phyloP scores from a whole-genome alignment of 148 eudicot genomes.

The Rhododendron griersonianum region DNA sequence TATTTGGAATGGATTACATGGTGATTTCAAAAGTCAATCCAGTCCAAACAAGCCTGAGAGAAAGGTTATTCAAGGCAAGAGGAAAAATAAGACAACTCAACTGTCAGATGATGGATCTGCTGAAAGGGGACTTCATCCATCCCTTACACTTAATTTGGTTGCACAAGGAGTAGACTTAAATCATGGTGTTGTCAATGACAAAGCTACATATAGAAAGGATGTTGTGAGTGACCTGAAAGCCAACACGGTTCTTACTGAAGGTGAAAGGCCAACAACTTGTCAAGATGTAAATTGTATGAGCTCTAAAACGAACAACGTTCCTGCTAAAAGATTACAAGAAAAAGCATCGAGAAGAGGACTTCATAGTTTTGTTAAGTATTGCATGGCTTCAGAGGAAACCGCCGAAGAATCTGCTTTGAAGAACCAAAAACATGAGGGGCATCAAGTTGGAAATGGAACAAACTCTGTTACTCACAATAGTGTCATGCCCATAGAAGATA shows the following conservation, averaged over 20 bases:
- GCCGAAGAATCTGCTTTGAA: neutral
- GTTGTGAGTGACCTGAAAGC: neutral
- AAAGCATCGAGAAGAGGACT: neutral
- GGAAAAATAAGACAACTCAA: slow-evolving; percentile 5
- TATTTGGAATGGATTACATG: neutral
- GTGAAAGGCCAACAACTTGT: slow-evolving; percentile 4
- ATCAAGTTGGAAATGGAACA: neutral
- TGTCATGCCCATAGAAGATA: neutral
- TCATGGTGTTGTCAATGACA: neutral
- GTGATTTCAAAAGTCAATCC: slow-evolving; percentile 2
- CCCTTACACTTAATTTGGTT: neutral
- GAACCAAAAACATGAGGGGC: neutral
- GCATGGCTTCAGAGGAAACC: neutral
- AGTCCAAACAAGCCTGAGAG: neutral
- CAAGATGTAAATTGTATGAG: neutral
- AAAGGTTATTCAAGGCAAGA: slow-evolving; percentile 7
- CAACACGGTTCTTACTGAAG: neutral
- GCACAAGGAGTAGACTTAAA: neutral
- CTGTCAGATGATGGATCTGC: neutral
- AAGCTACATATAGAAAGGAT: neutral
- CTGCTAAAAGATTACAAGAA: neutral
- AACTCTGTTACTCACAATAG: neutral
- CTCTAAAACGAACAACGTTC: neutral
- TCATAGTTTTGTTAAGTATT: neutral
- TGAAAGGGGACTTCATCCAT: neutral